Conservation (phyloP, 331 rosid genomes). For the Erythrophleum ivorense region DNA sequence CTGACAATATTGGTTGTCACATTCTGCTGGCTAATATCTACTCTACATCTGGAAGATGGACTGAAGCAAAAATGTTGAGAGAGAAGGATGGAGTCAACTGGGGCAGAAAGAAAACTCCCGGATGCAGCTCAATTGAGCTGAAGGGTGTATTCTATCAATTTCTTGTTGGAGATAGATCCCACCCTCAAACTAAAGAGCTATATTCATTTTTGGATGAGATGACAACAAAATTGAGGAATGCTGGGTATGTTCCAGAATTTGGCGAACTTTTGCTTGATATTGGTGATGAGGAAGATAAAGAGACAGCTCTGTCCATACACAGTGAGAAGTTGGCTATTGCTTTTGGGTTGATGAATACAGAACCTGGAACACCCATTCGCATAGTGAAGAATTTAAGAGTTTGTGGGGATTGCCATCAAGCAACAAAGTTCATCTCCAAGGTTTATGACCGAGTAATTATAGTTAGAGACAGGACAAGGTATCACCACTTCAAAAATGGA, state of each 20-base stretch:
- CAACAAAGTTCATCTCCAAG: constrained; percentile 11
- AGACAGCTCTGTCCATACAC: constrained; percentile 55
- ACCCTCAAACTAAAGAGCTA: constrained; percentile 32
- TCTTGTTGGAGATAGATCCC: constrained; percentile 12
- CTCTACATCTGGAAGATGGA: constrained; percentile 58
- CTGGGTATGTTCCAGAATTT: constrained; percentile 9
- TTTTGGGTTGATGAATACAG: constrained; percentile 57
- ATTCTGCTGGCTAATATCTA: constrained; percentile 52
- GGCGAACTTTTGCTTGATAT: constrained; percentile 38
- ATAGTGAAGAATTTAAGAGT: constrained; percentile 37
- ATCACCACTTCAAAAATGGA: background rate
- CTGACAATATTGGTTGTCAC: constrained; percentile 55
- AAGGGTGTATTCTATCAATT: constrained; percentile 52
- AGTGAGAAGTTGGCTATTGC: constrained; percentile 65
- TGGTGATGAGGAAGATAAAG: constrained; percentile 56
- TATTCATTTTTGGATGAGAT: constrained; percentile 58
- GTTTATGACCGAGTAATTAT: constrained; percentile 11
- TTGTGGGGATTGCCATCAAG: constrained; percentile 7
- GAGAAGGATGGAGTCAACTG: constrained; percentile 38
- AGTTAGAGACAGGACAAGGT: constrained; percentile 4
- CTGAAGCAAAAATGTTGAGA: constrained; percentile 56
- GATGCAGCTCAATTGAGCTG: constrained; percentile 63
- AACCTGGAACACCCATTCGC: constrained; percentile 55
- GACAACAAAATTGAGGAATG: constrained; percentile 28
- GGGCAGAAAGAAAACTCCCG: constrained; percentile 48